phyloP scores from a whole-genome alignment of 768 basidiomycete genomes.

The Lactifluus echinatus region DNA sequence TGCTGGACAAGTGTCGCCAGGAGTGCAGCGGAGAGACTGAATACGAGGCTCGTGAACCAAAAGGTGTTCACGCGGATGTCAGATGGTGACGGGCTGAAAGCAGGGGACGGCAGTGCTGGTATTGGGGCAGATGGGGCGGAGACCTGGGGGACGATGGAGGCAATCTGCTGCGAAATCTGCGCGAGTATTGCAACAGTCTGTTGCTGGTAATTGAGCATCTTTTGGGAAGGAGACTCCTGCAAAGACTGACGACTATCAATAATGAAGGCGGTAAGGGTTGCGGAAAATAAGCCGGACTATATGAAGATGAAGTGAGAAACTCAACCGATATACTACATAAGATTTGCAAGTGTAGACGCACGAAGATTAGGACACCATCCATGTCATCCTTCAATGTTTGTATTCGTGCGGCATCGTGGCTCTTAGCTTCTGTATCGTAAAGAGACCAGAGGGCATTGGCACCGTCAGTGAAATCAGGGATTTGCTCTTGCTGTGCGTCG shows the following conservation, averaged over 20 bases:
- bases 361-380: not conserved
- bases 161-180: conserved; percentile 10
- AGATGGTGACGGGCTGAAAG: conserved; percentile 24
- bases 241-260: not conserved
- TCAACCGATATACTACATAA: not conserved
- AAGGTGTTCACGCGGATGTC: conserved; percentile 33
- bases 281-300: conserved; percentile 14
- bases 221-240: not conserved
- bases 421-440: not conserved
- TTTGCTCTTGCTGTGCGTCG: not conserved
- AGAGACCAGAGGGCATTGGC: not conserved
- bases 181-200: conserved; percentile 4
- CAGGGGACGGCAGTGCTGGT: not conserved
- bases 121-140: not conserved
- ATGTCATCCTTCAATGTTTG: not conserved
- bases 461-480: not conserved
- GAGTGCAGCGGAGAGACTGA: conserved; percentile 37
- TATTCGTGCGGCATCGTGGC: not conserved
- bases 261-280: conserved; percentile 7
- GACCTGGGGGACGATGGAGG: not conserved
- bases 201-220: not conserved
- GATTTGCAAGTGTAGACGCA: not conserved
- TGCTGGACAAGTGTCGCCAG: conserved; percentile 41
- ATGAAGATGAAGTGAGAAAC: not conserved
- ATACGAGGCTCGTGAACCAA: conserved; percentile 31